Evolutionary conservation across 169 alveolate species (phyloP), one percentile per base, ranked within the genome.

Genomic region (Besnoitia besnoiti): DNA sequence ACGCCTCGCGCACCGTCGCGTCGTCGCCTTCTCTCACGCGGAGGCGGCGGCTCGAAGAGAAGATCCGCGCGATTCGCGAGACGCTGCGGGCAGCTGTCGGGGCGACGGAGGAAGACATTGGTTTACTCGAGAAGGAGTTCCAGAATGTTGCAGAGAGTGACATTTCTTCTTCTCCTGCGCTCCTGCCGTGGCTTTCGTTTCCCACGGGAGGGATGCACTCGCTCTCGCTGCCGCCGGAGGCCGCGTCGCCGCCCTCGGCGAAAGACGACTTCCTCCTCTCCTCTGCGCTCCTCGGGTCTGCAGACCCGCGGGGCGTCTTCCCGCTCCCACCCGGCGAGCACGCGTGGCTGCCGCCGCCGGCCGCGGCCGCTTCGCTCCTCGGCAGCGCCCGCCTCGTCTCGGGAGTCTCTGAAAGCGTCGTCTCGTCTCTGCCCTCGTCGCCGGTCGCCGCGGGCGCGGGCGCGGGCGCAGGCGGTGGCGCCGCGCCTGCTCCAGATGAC

Each of bases 271-370:
- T 27, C 37, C 40, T 55, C n/a, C 30, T n/a, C 87, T 39, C 87
- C 33, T 44, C 44, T 7, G 80, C 33, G 37, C 24, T 8, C 55
- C 24, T 14, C 55, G 24, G 5, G 55, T 49, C 55, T 8, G 55
- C 4, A n/a, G 67, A 19, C 67, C 24, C 67, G 67, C 67, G 67
- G 67, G 67, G 30, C 24, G 33, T 55, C 30, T 55, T 55, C 67
- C 33, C 67, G 67, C 67, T 55, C 16, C 59, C 59, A 5, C 67
- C 67, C 39, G 82, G 82, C 5, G 82, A 73, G 27, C 10, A 30
- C 82, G 82, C 82, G 24, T 73, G 82, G 82, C n/a, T 73, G 82
- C 82, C 82, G 82, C 82, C 46, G 3, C n/a, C 82, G 82, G 82
- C 82, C 16, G 16, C 39, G 39, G 3, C 82, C 2, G 46, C 82